Base-by-base conservation (phyloP, 257 asterid genomes). In the Rubia yunnanensis region DNA sequence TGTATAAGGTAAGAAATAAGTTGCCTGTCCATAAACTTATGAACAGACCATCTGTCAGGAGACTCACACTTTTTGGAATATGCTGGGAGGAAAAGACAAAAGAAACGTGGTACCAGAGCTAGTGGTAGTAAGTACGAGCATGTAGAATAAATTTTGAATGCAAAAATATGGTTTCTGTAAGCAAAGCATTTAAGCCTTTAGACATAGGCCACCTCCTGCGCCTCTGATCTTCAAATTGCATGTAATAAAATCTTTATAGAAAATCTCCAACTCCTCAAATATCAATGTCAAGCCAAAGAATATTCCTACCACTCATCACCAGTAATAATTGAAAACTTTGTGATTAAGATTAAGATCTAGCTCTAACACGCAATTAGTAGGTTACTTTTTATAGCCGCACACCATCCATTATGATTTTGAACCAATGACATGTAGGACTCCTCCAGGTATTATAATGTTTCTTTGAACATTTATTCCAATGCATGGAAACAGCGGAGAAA, bases 281-380 rank as follows among this genome's bases (percentile, higher is more conserved):
- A 44, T 44, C 57, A 27, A 27, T 15, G 41, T 38, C 39, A 5
- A 54, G n/a, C 56, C 41, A 17, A 28, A 18, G 54, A 64, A 44
- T 44, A 44, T 24, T 39, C 67, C 23, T 0, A 24, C 3, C 0
- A 24, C 54, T 50, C 10, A n/a, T 7, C 27, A 39, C 27, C 10
- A 39, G 17, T 4, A 44, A 20, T 44, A 15, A n/a, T 44, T 44
- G 52, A 2, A 36, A 36, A 36, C 44, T 36, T 36, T 36, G 52
- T 44, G 52, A 50, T 50, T 20, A 20, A n/a, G 27, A 50, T 50
- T 50, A 20, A 50, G 27, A 50, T 77, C 77, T 84, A 14, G 2
- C 20, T 15, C 50, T 44, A 15, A 15, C 17, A 3, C 17, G 4
- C 5, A 14, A 44, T 20, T 44, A 15, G 17, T 15, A 15, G 14